phyloP scores from a whole-genome alignment of 2,329 filamentous ascomycete species.

The Fusarium sambucinum region DNA sequence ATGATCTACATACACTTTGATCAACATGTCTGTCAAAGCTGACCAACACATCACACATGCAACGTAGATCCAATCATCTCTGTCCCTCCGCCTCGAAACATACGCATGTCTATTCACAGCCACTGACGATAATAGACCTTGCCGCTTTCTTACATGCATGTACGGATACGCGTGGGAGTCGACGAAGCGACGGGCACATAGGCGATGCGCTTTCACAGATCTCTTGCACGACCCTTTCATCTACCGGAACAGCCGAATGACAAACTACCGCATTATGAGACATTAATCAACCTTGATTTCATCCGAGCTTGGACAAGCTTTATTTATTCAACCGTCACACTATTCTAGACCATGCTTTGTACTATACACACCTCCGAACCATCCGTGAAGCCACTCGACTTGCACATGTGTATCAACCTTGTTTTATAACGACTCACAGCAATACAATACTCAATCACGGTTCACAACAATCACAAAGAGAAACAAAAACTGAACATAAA shows the following conservation, averaged over 20 bases:
- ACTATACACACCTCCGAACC: slow-evolving; percentile 5
- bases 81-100: slow-evolving; percentile 35
- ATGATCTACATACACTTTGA: slow-evolving; percentile 3
- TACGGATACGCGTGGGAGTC: background rate
- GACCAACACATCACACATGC: slow-evolving; percentile 33
- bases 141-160: background rate
- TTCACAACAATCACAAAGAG: background rate
- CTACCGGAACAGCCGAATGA: slow-evolving; percentile 11
- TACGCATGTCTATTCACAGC: slow-evolving; percentile 28
- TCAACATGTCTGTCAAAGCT: slow-evolving; percentile 8
- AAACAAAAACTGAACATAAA: slow-evolving; percentile 32
- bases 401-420: background rate
- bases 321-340: slow-evolving; percentile 10
- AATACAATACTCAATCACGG: background rate
- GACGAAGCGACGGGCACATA: background rate
- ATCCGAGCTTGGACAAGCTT: background rate
- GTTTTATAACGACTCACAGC: background rate
- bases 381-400: slow-evolving; percentile 1
- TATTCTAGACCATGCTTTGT: slow-evolving; percentile 13
- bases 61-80: slow-evolving; percentile 20
- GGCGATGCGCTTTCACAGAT: background rate
- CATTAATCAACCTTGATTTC: slow-evolving; percentile 1
- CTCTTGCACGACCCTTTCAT: slow-evolving; percentile 1
- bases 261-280: background rate
- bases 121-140: background rate